These are phyloP conservation scores for Aspergillus viridinutans DNA, from an alignment of 2,329 filamentous ascomycete genomes.

Conservation along the genomic window DNA sequence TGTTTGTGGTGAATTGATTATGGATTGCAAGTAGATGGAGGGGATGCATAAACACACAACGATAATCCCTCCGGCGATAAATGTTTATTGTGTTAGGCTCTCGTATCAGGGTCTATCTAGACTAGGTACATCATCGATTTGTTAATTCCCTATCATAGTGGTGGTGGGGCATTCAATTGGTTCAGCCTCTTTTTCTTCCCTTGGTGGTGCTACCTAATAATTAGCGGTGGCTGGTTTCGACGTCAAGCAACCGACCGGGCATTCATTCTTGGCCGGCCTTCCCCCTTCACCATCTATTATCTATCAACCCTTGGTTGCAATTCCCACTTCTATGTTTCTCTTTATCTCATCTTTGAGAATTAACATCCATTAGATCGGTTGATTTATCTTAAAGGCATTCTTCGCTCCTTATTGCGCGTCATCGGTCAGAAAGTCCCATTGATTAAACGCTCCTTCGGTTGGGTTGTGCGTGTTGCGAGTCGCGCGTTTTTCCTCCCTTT, in stretches of 20 bases:
- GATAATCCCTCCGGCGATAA: background rate
- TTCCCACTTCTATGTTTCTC: background rate
- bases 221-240: background rate
- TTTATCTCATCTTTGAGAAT: background rate
- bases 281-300: background rate
- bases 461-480: background rate
- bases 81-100: background rate
- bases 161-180: background rate
- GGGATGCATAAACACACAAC: background rate
- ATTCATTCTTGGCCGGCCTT: background rate
- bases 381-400: background rate
- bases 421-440: background rate
- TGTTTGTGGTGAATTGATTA: background rate
- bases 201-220: background rate
- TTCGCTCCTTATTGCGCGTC: background rate
- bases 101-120: background rate
- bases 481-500: constrained; percentile 17
- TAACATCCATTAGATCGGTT: background rate
- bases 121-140: background rate
- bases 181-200: background rate
- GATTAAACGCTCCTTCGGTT: background rate
- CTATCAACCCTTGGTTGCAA: background rate
- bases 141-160: background rate
- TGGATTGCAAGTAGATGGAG: background rate
- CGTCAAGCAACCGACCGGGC: background rate